phyloP scores from a whole-genome alignment of 441 rosid species.

The Flueggea neowawraea region DNA sequence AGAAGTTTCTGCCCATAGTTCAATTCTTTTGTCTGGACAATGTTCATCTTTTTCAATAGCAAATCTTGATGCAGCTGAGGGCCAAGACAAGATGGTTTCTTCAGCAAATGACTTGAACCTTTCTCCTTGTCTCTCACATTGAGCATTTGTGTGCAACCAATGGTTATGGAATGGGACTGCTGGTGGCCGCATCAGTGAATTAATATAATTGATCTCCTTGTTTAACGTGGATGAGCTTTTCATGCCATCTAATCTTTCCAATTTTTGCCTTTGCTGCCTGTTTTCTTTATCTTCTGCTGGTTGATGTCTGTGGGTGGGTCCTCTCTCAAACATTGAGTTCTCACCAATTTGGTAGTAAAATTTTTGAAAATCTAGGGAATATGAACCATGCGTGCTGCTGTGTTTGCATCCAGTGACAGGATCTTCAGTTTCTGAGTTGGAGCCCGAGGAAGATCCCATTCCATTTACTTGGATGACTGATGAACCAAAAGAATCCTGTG shows the following conservation, averaged over 20 bases:
- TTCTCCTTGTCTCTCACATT: constrained; percentile 33
- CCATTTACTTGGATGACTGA: constrained; percentile 36
- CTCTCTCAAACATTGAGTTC: constrained; percentile 29
- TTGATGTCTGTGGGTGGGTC: constrained; percentile 25
- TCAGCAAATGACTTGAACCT: constrained; percentile 32
- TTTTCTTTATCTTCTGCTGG: constrained; percentile 29
- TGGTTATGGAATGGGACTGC: constrained; percentile 28
- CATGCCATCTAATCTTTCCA: constrained; percentile 23
- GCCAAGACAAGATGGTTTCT: constrained; percentile 48
- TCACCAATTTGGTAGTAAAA: constrained; percentile 26
- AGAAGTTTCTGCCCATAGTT: constrained; percentile 23
- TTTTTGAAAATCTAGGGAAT: constrained; percentile 29
- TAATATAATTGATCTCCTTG: constrained; percentile 30
- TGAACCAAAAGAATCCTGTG: constrained; percentile 40
- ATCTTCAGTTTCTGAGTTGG: constrained; percentile 52
- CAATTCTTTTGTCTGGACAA: constrained; percentile 17
- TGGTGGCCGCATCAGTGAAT: constrained; percentile 22
- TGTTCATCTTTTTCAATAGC: constrained; percentile 28
- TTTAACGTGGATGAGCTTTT: constrained; percentile 30
- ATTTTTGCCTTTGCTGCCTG: constrained; percentile 27
- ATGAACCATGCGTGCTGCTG: constrained; percentile 23
- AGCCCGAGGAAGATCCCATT: constrained; percentile 49
- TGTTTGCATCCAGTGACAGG: constrained; percentile 21
- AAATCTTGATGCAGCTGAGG: constrained; percentile 40
- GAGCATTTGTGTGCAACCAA: constrained; percentile 21